These are phyloP conservation scores for Strobilomyces confusus DNA, from an alignment of 768 basidiomycete genomes.

Conservation along the genomic window DNA sequence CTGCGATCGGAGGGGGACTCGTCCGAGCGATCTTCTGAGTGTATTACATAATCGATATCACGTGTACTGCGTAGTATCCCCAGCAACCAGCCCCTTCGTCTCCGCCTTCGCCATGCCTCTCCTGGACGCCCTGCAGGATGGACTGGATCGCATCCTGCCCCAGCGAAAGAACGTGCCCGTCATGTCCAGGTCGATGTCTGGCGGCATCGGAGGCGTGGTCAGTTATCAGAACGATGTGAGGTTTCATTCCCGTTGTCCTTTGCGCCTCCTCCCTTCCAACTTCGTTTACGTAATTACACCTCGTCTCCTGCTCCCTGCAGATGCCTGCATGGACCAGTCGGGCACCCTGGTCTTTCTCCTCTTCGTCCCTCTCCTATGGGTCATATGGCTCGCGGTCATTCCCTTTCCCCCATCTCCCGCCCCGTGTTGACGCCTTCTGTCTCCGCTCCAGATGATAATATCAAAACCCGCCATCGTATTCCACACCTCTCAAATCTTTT, in stretches of 20 bases:
- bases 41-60: constrained; percentile 23
- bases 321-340: constrained; percentile 38
- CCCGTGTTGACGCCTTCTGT: constrained; percentile 15
- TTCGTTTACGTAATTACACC: constrained; percentile 31
- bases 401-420: constrained; percentile 7
- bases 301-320: constrained; percentile 26
- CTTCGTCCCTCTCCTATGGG: constrained; percentile 60
- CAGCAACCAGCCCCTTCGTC: neutral
- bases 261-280: constrained; percentile 17
- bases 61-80: constrained; percentile 12
- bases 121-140: constrained; percentile 28
- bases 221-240: constrained; percentile 73
- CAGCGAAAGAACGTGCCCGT: constrained; percentile 3
- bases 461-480: constrained; percentile 79
- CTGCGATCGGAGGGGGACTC: constrained; percentile 50
- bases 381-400: constrained; percentile 68
- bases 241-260: constrained; percentile 9
- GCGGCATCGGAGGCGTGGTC: constrained; percentile 59
- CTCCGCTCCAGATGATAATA: constrained; percentile 68
- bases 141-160: constrained; percentile 30
- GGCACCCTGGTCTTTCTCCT: constrained; percentile 57
- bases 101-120: constrained; percentile 21
- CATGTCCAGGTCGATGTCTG: constrained; percentile 38
- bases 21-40: constrained; percentile 45
- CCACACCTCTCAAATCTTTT: constrained; percentile 78